phyloP scores from a whole-genome alignment of 1,284 basidiomycete species.

The Anthracocystis setariae region DNA sequence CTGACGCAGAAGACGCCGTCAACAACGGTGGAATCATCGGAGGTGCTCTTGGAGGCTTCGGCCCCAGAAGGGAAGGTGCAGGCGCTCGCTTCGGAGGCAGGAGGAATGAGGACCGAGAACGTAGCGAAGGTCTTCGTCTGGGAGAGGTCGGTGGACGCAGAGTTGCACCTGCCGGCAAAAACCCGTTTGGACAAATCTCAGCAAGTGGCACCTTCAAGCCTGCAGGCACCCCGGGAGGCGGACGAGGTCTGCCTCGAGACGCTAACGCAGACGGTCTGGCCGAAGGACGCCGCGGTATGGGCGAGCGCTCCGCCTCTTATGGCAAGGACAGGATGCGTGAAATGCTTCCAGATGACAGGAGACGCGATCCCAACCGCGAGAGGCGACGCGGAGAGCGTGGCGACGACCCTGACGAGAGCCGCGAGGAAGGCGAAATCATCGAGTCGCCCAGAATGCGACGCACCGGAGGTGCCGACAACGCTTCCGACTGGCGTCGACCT shows the following conservation, averaged over 20 bases:
- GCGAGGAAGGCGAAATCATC: conserved; percentile 46
- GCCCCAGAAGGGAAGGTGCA: conserved; percentile 44
- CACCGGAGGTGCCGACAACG: conserved; percentile 43
- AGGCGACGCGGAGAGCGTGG: conserved; percentile 40
- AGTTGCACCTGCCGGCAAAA: conserved; percentile 55
- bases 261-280: conserved; percentile 19
- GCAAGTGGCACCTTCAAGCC: conserved; percentile 60
- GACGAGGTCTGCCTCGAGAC: conserved; percentile 31
- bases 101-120: conserved; percentile 51
- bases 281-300: conserved; percentile 42
- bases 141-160: conserved; percentile 36
- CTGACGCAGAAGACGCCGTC: conserved; percentile 22
- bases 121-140: conserved; percentile 37
- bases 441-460: conserved; percentile 51
- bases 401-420: conserved; percentile 39
- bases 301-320: conserved; percentile 45
- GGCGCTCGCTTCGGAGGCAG: conserved; percentile 43
- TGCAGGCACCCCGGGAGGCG: conserved; percentile 45
- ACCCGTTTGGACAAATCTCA: conserved; percentile 61
- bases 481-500: conserved; percentile 49
- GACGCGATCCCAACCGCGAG: conserved; percentile 32
- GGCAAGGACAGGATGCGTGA: conserved; percentile 46
- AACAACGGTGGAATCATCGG: conserved; percentile 43
- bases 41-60: conserved; percentile 45
- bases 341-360: conserved; percentile 37